Evolutionary conservation across 129 eudicot species (phyloP).

Genomic region (Flaveria bidentis): DNA sequence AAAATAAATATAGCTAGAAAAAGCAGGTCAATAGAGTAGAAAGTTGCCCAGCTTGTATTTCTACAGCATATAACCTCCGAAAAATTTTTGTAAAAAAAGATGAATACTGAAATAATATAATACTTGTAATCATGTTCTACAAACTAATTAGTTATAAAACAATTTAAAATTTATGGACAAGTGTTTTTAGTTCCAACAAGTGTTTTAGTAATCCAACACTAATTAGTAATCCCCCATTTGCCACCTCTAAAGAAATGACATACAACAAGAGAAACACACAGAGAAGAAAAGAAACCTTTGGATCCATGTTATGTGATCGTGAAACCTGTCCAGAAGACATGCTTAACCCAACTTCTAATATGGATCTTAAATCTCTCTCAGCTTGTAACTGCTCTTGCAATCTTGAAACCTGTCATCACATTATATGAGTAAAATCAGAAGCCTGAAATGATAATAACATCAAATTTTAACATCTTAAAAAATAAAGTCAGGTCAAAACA

Average conservation of each 20-base stretch:
- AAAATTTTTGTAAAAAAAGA: background rate
- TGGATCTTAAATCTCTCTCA: slow-evolving; percentile 93
- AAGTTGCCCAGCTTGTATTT: too few relatives aligned
- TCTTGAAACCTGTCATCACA: slow-evolving; percentile 68
- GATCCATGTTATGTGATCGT: slow-evolving; percentile 83
- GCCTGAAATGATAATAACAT: background rate
- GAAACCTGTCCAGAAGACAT: slow-evolving; percentile 88
- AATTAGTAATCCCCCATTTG: background rate
- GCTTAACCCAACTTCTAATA: slow-evolving; percentile 94
- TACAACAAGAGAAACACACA: background rate
- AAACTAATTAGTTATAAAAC: background rate
- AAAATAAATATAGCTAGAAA: background rate
- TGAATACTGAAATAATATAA: background rate
- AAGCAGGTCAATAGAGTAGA: background rate
- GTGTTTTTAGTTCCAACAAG: slow-evolving; percentile 1
- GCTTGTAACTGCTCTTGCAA: slow-evolving; percentile 98
- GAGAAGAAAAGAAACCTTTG: slow-evolving; percentile 57
- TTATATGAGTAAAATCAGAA: background rate
- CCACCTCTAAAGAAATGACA: background rate
- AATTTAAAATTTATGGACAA: background rate
- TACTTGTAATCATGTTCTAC: background rate
- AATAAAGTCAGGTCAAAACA: slow-evolving; percentile 4
- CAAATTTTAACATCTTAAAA: background rate
- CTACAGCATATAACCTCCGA: too few relatives aligned
- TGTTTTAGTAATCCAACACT: background rate